A percentile compares a stretch with the other conserved stretches of the same genome.
Conservation (phyloP, 805 yeast species). For the Cyberlindnera americana region DNA sequence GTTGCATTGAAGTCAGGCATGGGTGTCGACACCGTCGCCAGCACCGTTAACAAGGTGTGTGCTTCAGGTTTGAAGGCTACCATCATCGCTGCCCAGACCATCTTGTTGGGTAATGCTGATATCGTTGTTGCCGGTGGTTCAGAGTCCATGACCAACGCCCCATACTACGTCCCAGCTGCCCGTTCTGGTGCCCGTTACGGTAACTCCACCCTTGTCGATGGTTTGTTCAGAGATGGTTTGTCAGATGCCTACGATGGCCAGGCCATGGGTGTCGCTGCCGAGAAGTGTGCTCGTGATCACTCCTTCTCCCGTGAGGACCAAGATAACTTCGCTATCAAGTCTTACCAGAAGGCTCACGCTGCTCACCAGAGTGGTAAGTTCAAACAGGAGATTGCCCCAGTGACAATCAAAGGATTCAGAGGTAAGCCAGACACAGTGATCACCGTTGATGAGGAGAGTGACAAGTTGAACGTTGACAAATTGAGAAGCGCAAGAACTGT, state of each 20-base stretch:
- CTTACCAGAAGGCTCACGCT: slow-evolving; percentile 81
- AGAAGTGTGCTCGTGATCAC: slow-evolving; percentile 89
- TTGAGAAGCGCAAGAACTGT: slow-evolving; percentile 87
- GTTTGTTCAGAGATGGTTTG: slow-evolving; percentile 88
- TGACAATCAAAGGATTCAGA: slow-evolving; percentile 84
- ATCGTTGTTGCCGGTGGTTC: slow-evolving; percentile 97
- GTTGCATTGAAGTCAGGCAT: slow-evolving; percentile 91
- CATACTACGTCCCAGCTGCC: slow-evolving; percentile 84
- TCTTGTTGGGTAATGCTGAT: slow-evolving; percentile 84
- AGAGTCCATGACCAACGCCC: slow-evolving; percentile 95
- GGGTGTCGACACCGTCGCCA: slow-evolving; percentile 73
- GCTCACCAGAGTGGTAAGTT: slow-evolving; percentile 85
- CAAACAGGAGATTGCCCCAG: slow-evolving; percentile 75
- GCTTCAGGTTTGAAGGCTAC: slow-evolving; percentile 94
- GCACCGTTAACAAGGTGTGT: slow-evolving; percentile 95
- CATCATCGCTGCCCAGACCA: slow-evolving; percentile 86
- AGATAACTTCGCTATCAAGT: slow-evolving; percentile 80
- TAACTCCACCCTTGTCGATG: slow-evolving; percentile 75
- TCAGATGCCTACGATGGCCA: slow-evolving; percentile 83
- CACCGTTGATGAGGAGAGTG: slow-evolving; percentile 77
- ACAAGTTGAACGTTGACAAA: slow-evolving; percentile 72
- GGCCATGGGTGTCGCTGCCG: slow-evolving; percentile 98
- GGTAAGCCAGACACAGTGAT: slow-evolving; percentile 82
- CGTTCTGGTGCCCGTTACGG: slow-evolving; percentile 92
- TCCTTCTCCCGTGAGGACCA: slow-evolving; percentile 76